A percentile compares a stretch with the other conserved stretches of the same genome.
Evolutionary conservation across 306 rosid species (phyloP).

Genomic region (Inga laurina): DNA sequence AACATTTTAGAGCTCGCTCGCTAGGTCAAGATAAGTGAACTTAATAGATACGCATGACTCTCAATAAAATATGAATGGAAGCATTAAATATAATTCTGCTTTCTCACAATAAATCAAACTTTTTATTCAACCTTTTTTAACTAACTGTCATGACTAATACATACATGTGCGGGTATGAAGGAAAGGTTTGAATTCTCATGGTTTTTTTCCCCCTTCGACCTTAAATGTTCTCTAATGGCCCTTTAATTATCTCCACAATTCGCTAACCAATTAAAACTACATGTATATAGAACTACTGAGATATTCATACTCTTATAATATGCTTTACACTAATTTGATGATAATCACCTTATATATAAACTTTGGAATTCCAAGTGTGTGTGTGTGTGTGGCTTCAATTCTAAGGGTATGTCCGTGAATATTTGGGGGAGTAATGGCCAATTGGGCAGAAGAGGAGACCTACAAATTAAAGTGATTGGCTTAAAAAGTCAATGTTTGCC

Average conservation of each 20-base stretch:
- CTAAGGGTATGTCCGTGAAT: neutral
- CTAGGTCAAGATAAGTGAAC: neutral
- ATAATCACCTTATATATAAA: no score
- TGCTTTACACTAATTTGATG: no score
- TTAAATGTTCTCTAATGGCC: no score
- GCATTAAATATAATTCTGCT: neutral
- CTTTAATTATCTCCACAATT: no score
- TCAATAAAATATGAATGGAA: neutral
- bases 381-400: neutral
- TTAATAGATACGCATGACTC: neutral
- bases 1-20: neutral
- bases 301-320: no score
- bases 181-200: neutral
- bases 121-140: no score
- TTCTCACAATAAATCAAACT: neutral
- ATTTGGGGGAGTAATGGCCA: neutral
- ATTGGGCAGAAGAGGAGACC: neutral
- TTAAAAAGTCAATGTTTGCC: conserved; percentile 33
- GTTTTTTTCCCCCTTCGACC: no score
- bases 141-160: no score
- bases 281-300: no score
- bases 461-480: neutral
- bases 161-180: neutral
- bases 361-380: neutral
- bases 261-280: no score